Conservation (phyloP, 768 basidiomycete genomes). For the Boletus coccyginus region DNA sequence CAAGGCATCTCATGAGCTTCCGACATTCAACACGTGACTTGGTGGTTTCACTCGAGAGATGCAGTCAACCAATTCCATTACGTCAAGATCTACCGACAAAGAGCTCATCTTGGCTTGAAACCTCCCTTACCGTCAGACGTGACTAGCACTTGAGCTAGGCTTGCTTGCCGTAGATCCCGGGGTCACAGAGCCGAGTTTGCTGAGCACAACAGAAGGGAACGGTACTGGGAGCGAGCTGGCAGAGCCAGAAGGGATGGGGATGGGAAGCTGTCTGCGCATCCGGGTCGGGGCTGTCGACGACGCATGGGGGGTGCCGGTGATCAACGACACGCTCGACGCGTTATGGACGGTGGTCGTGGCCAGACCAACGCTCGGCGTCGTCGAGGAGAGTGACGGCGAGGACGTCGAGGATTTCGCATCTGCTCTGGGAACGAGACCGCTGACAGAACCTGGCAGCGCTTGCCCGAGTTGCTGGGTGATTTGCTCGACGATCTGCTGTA, state of each 20-base stretch:
- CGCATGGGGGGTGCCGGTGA: neutral
- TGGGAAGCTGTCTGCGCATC: conserved; percentile 15
- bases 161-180: neutral
- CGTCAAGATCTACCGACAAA: conserved; percentile 15
- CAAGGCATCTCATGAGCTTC: conserved; percentile 20
- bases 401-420: neutral
- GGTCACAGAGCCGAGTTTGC: neutral
- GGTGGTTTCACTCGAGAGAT: conserved; percentile 10
- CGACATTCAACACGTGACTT: neutral
- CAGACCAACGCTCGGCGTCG: neutral
- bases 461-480: neutral
- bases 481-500: neutral
- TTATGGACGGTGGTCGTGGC: neutral
- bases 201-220: neutral
- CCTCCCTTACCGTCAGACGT: conserved; percentile 1
- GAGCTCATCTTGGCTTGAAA: neutral
- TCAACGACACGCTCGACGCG: neutral
- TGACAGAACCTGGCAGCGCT: neutral
- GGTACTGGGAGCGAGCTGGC: no score
- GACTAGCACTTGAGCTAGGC: neutral
- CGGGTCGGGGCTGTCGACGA: neutral
- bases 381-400: neutral
- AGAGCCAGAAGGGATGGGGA: neutral
- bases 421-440: neutral
- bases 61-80: conserved; percentile 29